Evolutionary conservation across 192 early-diverging fungal species (phyloP).

Genomic region (Entophlyctis helioformis): DNA sequence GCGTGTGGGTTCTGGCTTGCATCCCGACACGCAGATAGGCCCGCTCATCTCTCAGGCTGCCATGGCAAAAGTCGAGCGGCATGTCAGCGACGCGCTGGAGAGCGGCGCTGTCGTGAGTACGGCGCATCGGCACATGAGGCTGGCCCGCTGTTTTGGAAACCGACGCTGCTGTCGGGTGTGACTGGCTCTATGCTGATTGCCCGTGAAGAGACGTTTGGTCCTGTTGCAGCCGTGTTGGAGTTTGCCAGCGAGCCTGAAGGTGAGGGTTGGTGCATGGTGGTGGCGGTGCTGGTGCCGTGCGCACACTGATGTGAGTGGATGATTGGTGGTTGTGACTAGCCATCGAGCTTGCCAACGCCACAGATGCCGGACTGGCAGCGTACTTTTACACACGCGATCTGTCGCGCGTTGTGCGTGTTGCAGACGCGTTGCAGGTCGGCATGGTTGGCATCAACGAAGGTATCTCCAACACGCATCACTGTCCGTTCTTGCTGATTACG

Average conservation of each 20-base stretch:
- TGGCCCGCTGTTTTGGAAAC: slow-evolving; percentile 52
- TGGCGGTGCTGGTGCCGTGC: too few relatives aligned
- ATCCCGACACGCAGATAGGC: slow-evolving; percentile 52
- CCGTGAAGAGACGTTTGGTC: slow-evolving; percentile 83
- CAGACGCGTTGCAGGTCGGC: slow-evolving; percentile 69
- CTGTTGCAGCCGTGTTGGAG: slow-evolving; percentile 63
- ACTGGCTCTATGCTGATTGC: slow-evolving; percentile 54
- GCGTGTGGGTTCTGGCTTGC: slow-evolving; percentile 66
- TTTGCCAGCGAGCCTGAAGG: slow-evolving; percentile 62
- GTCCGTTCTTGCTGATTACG: neutral
- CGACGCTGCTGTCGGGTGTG: slow-evolving; percentile 65
- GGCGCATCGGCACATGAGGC: slow-evolving; percentile 43
- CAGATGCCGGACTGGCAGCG: slow-evolving; percentile 63
- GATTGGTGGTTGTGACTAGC: too few relatives aligned
- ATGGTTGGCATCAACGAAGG: slow-evolving; percentile 86
- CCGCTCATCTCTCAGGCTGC: slow-evolving; percentile 66
- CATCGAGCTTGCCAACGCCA: slow-evolving; percentile 58
- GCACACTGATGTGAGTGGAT: too few relatives aligned
- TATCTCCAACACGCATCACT: neutral
- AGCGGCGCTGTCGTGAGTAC: slow-evolving; percentile 54
- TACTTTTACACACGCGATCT: slow-evolving; percentile 77
- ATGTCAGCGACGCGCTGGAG: slow-evolving; percentile 58
- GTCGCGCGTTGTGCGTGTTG: slow-evolving; percentile 63
- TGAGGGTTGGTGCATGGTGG: neutral
- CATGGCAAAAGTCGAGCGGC: slow-evolving; percentile 52